phyloP scores from a whole-genome alignment of 768 basidiomycete species.

The Agrocybe chaxingu region DNA sequence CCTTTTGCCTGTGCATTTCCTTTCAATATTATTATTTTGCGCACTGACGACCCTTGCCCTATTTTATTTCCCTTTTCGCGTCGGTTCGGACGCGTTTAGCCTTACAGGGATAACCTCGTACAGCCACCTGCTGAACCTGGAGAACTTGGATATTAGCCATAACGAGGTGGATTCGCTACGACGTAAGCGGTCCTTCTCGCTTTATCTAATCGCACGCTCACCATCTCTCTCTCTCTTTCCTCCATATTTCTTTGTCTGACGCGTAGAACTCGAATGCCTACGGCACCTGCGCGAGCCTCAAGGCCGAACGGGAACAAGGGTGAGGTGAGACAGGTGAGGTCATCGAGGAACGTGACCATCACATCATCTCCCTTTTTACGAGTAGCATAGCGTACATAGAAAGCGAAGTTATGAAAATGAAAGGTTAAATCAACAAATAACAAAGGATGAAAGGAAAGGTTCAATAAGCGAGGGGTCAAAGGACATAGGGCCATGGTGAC shows the following conservation, averaged over 20 bases:
- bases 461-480: no score
- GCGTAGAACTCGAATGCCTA: slow-evolving; percentile 77
- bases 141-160: slow-evolving; percentile 85
- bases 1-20: not conserved
- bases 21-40: no score
- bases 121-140: slow-evolving; percentile 80
- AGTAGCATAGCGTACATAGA: no score
- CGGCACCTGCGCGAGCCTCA: slow-evolving; percentile 84
- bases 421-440: no score
- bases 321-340: no score
- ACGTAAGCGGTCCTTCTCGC: slow-evolving; percentile 47
- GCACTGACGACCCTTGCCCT: not conserved
- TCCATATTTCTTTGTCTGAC: not conserved
- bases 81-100: slow-evolving; percentile 32
- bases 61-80: no score
- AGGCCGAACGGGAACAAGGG: slow-evolving; percentile 87
- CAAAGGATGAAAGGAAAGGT: no score
- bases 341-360: no score
- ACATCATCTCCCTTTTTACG: no score
- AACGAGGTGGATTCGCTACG: slow-evolving; percentile 87
- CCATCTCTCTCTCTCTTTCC: no score
- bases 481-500: no score
- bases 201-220: slow-evolving; percentile 8
- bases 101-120: slow-evolving; percentile 87
- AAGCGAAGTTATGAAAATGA: no score